These are phyloP conservation scores for Colletotrichum sp. DNA, from an alignment of 2,329 filamentous ascomycete species.

Conservation along the genomic window DNA sequence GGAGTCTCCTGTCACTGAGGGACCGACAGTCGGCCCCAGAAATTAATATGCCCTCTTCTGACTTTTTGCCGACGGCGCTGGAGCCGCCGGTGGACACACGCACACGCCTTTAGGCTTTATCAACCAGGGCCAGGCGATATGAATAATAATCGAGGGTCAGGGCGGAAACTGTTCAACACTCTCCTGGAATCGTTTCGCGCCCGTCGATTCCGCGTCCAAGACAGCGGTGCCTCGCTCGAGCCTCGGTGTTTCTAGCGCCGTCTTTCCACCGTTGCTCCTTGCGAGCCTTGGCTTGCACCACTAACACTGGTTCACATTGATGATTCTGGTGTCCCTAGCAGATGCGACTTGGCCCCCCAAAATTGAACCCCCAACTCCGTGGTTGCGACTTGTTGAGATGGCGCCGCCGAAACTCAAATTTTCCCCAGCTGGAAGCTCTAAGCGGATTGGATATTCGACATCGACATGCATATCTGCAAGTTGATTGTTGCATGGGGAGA, in stretches of 20 bases:
- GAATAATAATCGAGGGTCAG: background rate
- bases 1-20: slow-evolving; percentile 10
- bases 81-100: slow-evolving; percentile 7
- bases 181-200: background rate
- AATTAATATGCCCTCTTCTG: background rate
- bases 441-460: background rate
- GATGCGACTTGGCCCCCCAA: background rate
- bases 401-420: slow-evolving; percentile 11
- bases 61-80: background rate
- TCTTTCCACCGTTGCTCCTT: background rate
- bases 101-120: background rate
- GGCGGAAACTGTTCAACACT: background rate
- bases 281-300: background rate
- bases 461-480: background rate
- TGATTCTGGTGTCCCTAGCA: background rate
- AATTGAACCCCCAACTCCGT: background rate
- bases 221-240: slow-evolving; percentile 1
- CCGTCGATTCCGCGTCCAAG: background rate
- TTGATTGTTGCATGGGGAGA: background rate
- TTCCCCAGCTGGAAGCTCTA: background rate
- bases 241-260: background rate
- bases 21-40: slow-evolving; percentile 18
- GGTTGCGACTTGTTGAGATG: background rate
- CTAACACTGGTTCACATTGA: background rate
- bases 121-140: slow-evolving; percentile 1